Evolutionary conservation across 2,329 filamentous ascomycete genomes (phyloP).

Genomic region (Aspergillus felis): DNA sequence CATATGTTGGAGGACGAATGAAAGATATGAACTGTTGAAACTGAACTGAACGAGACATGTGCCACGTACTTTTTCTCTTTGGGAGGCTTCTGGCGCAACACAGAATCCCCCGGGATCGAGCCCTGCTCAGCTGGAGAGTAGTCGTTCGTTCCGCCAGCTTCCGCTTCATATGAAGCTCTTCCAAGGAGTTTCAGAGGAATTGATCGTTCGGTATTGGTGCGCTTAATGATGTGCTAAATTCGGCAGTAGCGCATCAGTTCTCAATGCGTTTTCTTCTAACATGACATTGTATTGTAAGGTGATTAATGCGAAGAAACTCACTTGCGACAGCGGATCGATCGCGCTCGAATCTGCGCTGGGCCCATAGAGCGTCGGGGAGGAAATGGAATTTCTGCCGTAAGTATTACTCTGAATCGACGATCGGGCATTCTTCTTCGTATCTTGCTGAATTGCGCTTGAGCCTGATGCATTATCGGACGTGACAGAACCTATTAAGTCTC

Average conservation of each 20-base stretch:
- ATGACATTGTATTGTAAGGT: not conserved
- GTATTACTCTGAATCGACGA: conserved; percentile 16
- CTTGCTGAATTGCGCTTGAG: conserved; percentile 26
- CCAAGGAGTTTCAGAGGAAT: conserved; percentile 46
- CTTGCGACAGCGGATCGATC: conserved; percentile 66
- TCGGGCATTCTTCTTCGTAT: conserved; percentile 23
- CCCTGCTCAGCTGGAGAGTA: conserved; percentile 26
- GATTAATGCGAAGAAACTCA: conserved; percentile 27
- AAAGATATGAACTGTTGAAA: not conserved
- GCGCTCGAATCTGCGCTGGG: conserved; percentile 39
- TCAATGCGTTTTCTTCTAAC: not conserved
- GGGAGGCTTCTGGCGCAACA: conserved; percentile 29
- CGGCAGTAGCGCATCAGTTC: conserved; percentile 6
- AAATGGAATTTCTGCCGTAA: conserved; percentile 22
- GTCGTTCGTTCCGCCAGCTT: conserved; percentile 35
- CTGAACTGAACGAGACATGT: not conserved
- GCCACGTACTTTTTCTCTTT: conserved; percentile 64
- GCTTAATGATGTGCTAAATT: conserved; percentile 58
- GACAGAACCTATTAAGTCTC: conserved; percentile 19
- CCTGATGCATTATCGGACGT: conserved; percentile 29
- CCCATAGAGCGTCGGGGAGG: conserved; percentile 22
- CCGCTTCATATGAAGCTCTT: conserved; percentile 39
- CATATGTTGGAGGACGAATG: not conserved
- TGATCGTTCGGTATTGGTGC: conserved; percentile 61
- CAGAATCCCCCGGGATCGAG: conserved; percentile 28